Base-by-base conservation (phyloP, 306 rosid genomes). In the Quercus mongolica region DNA sequence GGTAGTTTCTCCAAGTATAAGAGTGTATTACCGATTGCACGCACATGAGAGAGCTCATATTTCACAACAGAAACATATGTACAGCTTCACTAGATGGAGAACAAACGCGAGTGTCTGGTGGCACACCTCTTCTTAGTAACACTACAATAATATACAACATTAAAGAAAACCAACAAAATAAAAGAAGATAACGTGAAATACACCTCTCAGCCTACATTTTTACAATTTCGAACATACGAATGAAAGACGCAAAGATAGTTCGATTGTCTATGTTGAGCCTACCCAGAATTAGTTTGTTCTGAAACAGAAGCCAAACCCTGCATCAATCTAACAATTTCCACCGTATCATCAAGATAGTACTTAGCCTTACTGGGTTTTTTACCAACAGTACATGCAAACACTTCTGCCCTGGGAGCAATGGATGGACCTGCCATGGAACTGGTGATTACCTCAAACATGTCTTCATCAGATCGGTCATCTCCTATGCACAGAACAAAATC, bases 391-490 rank as follows among this genome's bases (percentile, higher is more conserved):
- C 93, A 91, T 0, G 92, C 96, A 46, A 91, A 91, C 25, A 89
- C 91, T 78, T 91, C 92, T 1, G 96, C 93, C 65, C 75, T 78
- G 0, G 89, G 84, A 4, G 88, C 83, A 3, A 88, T 80, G 64
- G 92, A 85, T 4, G 94, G 88, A 14, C 90, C 89, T 13, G 82
- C 77, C 74, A 80, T 73, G 61, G 92, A 85, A 78, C 84, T 85
- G 4, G 79, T 31, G 76, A 91, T 88, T 74, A 83, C 91, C 91
- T 91, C 92, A 25, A 91, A 91, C 96, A 91, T 91, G 86, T 89
- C 96, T 87, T 91, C 96, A 18, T 91, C 96, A 0, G 96, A 91
- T 80, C 93, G 77, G 55, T 91, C 96, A 80, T 91, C 96, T 49
- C 93, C 96, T 54, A 89, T 86, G 76, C 96, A 91, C 67, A 89